Evolutionary conservation across 1,284 basidiomycete species (phyloP).

Genomic region (Moniliella sp.): DNA sequence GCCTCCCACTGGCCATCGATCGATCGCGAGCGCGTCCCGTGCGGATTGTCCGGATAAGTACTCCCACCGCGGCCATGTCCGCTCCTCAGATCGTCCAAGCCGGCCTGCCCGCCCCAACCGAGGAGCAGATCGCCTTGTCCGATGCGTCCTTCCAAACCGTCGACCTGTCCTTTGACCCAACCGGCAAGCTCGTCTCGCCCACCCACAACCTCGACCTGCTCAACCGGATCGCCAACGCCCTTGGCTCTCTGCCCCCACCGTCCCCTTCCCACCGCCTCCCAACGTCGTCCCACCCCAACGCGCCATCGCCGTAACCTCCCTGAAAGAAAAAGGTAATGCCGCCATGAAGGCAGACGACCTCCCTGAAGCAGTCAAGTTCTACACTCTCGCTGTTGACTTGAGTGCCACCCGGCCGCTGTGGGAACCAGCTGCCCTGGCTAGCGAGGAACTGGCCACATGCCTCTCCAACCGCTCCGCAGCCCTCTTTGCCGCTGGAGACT

Average conservation of each 20-base stretch:
- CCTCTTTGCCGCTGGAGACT: slow-evolving; percentile 53
- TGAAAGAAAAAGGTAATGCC: slow-evolving; percentile 27
- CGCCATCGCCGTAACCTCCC: slow-evolving; percentile 19
- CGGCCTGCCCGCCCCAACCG: slow-evolving; percentile 18
- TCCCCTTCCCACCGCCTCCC: slow-evolving; percentile 28
- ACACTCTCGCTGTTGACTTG: slow-evolving; percentile 60
- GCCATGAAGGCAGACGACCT: slow-evolving; percentile 38
- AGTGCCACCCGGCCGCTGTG: slow-evolving; percentile 67
- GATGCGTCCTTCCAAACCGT: slow-evolving; percentile 16
- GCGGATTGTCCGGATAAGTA: too few species aligned
- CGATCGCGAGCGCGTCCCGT: too few species aligned
- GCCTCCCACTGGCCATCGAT: too few species aligned
- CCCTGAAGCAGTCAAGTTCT: slow-evolving; percentile 55
- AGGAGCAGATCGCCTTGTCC: slow-evolving; percentile 20
- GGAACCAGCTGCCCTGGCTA: slow-evolving; percentile 58
- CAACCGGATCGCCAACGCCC: slow-evolving; percentile 24
- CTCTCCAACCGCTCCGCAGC: slow-evolving; percentile 78
- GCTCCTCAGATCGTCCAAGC: too few species aligned
- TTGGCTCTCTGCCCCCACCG: slow-evolving; percentile 16
- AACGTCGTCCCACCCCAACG: slow-evolving; percentile 25
- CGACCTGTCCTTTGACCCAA: slow-evolving; percentile 10
- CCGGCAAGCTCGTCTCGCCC: slow-evolving; percentile 7
- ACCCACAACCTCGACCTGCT: slow-evolving; percentile 21
- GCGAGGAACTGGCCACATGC: slow-evolving; percentile 70
- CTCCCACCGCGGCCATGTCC: too few species aligned